Percentiles rank a stretch among this genome's conserved stretches.
Conservation (phyloP, 768 basidiomycete species). For the Rhodotorula kratochvilovae region DNA sequence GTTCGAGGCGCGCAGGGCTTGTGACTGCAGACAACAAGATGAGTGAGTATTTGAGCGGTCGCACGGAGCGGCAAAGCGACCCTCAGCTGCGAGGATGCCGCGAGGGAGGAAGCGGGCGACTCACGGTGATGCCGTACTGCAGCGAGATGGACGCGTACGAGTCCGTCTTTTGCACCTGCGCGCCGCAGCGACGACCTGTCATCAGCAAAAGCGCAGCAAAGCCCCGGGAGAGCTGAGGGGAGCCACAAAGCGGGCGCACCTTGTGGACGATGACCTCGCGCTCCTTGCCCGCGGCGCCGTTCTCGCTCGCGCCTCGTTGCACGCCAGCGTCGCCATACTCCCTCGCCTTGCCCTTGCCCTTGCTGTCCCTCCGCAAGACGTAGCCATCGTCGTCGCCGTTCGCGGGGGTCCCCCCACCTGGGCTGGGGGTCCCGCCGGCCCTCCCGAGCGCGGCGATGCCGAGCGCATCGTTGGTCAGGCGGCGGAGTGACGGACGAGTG, state of each 20-base stretch:
- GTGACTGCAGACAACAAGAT: conserved; percentile 45
- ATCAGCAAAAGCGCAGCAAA: neutral
- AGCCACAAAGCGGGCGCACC: conserved; percentile 16
- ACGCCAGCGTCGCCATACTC: neutral
- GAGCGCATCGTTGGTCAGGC: conserved; percentile 23
- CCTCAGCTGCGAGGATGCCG: neutral
- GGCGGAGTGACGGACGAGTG: conserved; percentile 29
- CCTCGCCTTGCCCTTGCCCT: conserved; percentile 6
- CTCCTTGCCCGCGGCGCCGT: neutral
- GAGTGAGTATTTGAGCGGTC: too few relatives aligned
- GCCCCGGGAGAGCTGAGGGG: neutral
- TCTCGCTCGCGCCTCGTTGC: neutral
- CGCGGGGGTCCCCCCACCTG: neutral
- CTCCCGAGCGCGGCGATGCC: neutral
- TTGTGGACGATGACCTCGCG: conserved; percentile 50
- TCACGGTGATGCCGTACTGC: conserved; percentile 76
- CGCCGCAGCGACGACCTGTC: neutral
- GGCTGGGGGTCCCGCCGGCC: too few relatives aligned
- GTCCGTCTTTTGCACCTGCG: conserved; percentile 65
- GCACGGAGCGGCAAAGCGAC: neutral
- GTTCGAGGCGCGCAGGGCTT: conserved; percentile 78
- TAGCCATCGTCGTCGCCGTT: neutral
- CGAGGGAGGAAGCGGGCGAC: neutral
- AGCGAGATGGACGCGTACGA: conserved; percentile 81
- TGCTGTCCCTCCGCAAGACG: neutral